These are phyloP conservation scores for Tricholoma hemisulphureum DNA, from an alignment of 768 basidiomycete species.

Conservation along the genomic window DNA sequence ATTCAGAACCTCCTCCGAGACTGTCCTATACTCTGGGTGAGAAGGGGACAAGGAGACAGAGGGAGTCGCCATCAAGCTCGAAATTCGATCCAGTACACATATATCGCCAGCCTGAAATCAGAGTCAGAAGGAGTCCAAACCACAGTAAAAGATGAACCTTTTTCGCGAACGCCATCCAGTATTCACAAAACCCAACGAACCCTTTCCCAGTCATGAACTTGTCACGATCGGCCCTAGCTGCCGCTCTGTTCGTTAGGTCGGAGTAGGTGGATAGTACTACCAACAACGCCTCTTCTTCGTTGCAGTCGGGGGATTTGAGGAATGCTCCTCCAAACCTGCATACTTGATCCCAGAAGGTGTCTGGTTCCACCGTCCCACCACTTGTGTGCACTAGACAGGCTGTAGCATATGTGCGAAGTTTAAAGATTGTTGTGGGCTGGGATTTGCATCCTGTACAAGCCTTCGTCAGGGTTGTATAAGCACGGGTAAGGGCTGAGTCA, in stretches of 20 bases:
- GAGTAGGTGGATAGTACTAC: conserved; percentile 44
- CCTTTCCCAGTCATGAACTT: conserved; percentile 48
- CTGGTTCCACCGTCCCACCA: conserved; percentile 45
- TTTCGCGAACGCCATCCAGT: conserved; percentile 67
- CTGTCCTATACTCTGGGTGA: background rate
- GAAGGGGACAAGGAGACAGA: conserved; percentile 18
- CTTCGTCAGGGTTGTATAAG: conserved; percentile 55
- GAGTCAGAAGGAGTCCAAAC: background rate
- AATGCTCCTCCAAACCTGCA: conserved; percentile 49
- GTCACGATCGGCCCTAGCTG: conserved; percentile 32
- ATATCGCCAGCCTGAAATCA: conserved; percentile 1
- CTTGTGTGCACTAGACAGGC: conserved; percentile 48
- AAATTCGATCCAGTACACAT: background rate
- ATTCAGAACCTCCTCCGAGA: background rate
- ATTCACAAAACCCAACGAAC: conserved; percentile 67
- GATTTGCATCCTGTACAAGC: conserved; percentile 25
- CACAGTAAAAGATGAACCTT: conserved; percentile 43
- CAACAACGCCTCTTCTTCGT: conserved; percentile 32
- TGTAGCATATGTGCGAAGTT: conserved; percentile 44
- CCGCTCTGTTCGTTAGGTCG: conserved; percentile 41
- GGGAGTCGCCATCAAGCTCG: conserved; percentile 32
- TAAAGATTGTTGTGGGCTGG: conserved; percentile 27
- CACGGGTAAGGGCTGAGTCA: conserved; percentile 58
- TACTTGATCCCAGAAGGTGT: conserved; percentile 70
- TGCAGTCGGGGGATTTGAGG: conserved; percentile 32